A percentile compares a stretch with the other conserved stretches of the same genome.
Evolutionary conservation across 495 filamentous ascomycete genomes (phyloP).

Genomic region (Hypoxylon subgilvum): DNA sequence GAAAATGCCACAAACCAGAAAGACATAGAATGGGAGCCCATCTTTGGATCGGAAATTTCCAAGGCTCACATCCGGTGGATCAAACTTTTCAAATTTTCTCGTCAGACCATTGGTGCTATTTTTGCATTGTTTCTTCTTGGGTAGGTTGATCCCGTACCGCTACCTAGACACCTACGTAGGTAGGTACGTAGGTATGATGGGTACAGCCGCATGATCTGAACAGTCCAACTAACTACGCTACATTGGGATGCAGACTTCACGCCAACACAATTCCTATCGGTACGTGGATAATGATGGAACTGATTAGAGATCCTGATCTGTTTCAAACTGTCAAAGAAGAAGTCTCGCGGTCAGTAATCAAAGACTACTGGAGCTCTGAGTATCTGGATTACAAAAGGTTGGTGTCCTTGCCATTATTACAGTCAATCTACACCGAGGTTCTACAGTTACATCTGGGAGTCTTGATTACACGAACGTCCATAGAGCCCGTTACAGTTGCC

Average conservation of each 20-base stretch:
- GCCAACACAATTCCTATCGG: slow-evolving; percentile 42
- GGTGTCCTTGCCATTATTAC: not conserved
- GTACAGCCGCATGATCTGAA: too few relatives aligned
- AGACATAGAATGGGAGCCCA: slow-evolving; percentile 38
- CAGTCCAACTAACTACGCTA: not conserved
- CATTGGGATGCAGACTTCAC: slow-evolving; percentile 29
- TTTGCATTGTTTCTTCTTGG: slow-evolving; percentile 8
- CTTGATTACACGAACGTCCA: too few relatives aligned
- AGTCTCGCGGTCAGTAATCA: not conserved
- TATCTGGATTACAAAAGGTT: not conserved
- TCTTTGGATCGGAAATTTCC: slow-evolving; percentile 29
- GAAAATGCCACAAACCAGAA: slow-evolving; percentile 16
- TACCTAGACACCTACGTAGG: too few relatives aligned
- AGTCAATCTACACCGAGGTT: too few relatives aligned
- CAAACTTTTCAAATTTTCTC: slow-evolving; percentile 15
- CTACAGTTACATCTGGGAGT: too few relatives aligned
- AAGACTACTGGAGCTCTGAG: not conserved
- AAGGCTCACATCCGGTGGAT: slow-evolving; percentile 14
- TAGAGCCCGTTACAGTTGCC: too few relatives aligned
- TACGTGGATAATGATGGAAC: slow-evolving; percentile 42
- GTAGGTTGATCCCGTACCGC: slow-evolving; percentile 11
- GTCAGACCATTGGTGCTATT: not conserved
- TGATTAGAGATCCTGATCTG: slow-evolving; percentile 37
- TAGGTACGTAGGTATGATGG: too few relatives aligned
- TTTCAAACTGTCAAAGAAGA: slow-evolving; percentile 30